Conservation (phyloP, 225 moss, liverwort and hornwort genomes). For the Lunularia cruciata region DNA sequence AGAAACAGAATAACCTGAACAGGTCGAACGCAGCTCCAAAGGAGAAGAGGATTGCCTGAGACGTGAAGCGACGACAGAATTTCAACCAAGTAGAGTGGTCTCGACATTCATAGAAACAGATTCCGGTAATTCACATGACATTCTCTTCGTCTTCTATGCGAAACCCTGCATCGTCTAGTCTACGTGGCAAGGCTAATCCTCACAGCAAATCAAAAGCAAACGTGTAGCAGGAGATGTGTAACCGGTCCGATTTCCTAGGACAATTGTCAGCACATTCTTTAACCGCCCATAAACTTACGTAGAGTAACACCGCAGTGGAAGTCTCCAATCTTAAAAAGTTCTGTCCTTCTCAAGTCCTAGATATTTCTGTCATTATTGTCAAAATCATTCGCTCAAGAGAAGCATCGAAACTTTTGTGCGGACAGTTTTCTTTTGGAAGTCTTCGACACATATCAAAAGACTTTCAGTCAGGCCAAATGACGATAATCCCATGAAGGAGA, state of each 20-base stretch:
- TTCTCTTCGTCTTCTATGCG: neutral
- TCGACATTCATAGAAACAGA: neutral
- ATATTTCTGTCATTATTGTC: neutral
- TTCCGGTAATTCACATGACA: neutral
- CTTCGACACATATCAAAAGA: too few species aligned
- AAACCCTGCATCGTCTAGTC: slow-evolving; percentile 10
- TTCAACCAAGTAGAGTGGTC: neutral
- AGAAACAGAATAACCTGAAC: neutral
- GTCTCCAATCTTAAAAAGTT: too few species aligned
- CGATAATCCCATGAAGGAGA: too few species aligned
- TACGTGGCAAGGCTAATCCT: neutral
- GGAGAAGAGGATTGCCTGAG: neutral
- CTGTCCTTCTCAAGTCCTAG: too few species aligned
- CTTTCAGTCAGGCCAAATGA: too few species aligned
- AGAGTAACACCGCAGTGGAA: too few species aligned
- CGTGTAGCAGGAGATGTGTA: neutral
- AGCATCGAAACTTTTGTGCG: neutral
- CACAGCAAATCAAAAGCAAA: too few species aligned
- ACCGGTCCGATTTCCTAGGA: neutral
- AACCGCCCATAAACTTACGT: neutral
- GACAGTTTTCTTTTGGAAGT: neutral
- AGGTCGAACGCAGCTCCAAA: neutral
- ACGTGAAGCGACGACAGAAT: neutral
- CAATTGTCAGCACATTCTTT: neutral
- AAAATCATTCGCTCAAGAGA: too few species aligned